Percentiles rank a stretch among this genome's conserved stretches.
These are phyloP conservation scores for Stemphylium vesicarium DNA, from an alignment of 2,329 filamentous ascomycete genomes.

Conservation along the genomic window DNA sequence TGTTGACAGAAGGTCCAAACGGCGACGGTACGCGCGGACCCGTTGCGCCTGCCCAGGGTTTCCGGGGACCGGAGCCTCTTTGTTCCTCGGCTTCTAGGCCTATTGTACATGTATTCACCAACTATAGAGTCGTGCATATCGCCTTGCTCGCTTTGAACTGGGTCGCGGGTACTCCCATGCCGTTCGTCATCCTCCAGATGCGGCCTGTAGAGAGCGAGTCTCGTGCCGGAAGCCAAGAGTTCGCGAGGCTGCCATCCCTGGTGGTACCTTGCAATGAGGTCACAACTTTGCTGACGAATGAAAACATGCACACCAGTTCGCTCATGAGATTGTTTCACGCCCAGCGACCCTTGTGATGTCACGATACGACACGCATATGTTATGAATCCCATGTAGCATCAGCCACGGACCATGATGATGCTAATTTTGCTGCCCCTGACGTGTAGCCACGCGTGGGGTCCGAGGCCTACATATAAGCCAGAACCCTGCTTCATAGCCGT, in stretches of 20 bases:
- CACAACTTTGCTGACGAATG: no score
- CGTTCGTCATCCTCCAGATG: no score
- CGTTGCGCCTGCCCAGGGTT: constrained; percentile 14
- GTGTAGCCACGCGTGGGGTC: neutral
- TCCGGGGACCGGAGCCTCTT: constrained; percentile 26
- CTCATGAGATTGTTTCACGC: no score
- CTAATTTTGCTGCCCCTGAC: constrained; percentile 32
- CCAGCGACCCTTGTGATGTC: neutral
- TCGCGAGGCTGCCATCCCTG: no score
- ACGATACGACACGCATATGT: neutral
- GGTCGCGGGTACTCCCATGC: neutral
- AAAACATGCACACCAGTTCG: no score
- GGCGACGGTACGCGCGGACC: constrained; percentile 9
- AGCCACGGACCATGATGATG: constrained; percentile 21
- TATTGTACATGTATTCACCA: neutral
- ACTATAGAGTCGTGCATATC: neutral
- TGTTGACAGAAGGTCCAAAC: constrained; percentile 15
- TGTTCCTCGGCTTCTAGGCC: constrained; percentile 22
- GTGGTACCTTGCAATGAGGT: no score
- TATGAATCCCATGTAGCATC: neutral
- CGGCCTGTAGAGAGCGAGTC: no score
- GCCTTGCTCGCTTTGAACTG: neutral
- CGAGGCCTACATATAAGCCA: constrained; percentile 29
- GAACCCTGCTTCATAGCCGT: constrained; percentile 11
- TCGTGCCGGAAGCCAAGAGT: no score